Percentiles rank a stretch among this genome's conserved stretches.
phyloP scores from a whole-genome alignment of 805 yeast species.

The Teunomyces kruisii region DNA sequence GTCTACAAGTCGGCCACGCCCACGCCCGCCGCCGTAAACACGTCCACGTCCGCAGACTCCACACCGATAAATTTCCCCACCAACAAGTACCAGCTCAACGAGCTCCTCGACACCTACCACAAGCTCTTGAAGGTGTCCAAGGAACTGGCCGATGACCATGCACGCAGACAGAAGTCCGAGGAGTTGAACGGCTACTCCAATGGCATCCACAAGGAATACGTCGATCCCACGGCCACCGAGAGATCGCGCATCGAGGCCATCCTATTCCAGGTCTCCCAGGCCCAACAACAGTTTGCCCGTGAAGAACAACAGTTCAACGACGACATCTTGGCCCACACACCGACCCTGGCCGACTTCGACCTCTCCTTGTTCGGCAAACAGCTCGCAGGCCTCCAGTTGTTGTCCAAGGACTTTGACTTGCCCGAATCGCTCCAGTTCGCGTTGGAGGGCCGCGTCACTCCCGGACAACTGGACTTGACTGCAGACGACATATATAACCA shows the following conservation, averaged over 20 bases:
- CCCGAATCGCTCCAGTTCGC: slow-evolving; percentile 51
- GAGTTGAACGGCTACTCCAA: slow-evolving; percentile 3
- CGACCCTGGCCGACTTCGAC: slow-evolving; percentile 31
- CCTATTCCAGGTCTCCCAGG: slow-evolving; percentile 25
- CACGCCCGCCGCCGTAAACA: neutral
- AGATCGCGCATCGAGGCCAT: slow-evolving; percentile 29
- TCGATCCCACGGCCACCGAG: slow-evolving; percentile 24
- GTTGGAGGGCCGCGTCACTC: slow-evolving; percentile 20
- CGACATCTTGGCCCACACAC: slow-evolving; percentile 13
- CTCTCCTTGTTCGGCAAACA: slow-evolving; percentile 53
- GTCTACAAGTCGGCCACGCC: slow-evolving; percentile 4
- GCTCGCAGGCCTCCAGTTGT: slow-evolving; percentile 59
- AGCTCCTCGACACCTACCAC: slow-evolving; percentile 27
- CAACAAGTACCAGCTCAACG: slow-evolving; percentile 25
- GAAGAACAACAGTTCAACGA: slow-evolving; percentile 21
- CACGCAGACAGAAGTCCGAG: slow-evolving; percentile 1
- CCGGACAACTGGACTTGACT: slow-evolving; percentile 1
- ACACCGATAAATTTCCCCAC: slow-evolving; percentile 14
- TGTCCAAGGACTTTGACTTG: slow-evolving; percentile 64
- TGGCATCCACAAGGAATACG: slow-evolving; percentile 9
- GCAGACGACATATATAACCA: slow-evolving; percentile 6
- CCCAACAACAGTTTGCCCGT: slow-evolving; percentile 21
- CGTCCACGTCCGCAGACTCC: neutral
- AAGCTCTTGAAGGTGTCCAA: slow-evolving; percentile 16
- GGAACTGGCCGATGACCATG: slow-evolving; percentile 18